Percentiles rank a stretch among this genome's conserved stretches.
Evolutionary conservation across 208 protist genomes (phyloP).

Genomic region (Acanthamoeba lugdunensis): DNA sequence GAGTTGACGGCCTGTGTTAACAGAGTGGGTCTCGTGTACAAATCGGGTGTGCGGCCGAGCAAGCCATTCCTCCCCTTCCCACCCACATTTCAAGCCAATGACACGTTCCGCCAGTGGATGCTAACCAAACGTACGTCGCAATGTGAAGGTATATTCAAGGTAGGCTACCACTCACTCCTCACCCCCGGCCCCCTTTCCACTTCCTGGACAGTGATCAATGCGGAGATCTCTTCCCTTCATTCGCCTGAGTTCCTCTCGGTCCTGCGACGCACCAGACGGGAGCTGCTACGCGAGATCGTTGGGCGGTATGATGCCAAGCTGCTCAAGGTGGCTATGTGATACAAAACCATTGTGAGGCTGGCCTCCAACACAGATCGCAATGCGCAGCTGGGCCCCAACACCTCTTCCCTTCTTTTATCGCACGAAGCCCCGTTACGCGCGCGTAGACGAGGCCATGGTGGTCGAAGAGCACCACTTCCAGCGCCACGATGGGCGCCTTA

Average conservation of each 20-base stretch:
- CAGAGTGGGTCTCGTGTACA: conserved; percentile 20
- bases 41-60: conserved; percentile 32
- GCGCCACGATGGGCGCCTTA: too few species aligned
- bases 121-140: conserved; percentile 76
- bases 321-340: neutral
- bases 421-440: too few species aligned
- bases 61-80: conserved; percentile 69
- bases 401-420: too few species aligned
- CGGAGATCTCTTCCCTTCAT: neutral
- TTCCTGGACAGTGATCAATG: conserved; percentile 15
- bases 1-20: too few species aligned
- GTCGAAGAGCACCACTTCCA: too few species aligned
- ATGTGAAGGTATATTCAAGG: too few species aligned
- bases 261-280: conserved; percentile 23
- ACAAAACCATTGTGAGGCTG: too few species aligned
- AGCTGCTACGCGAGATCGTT: conserved; percentile 40
- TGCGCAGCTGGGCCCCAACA: too few species aligned
- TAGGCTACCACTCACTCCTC: too few species aligned
- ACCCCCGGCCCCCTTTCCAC: too few species aligned
- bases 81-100: neutral
- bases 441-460: too few species aligned
- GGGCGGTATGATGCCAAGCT: neutral
- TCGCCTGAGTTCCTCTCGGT: conserved; percentile 37
- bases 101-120: conserved; percentile 69
- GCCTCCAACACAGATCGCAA: too few species aligned